Percentiles rank a stretch among this genome's conserved stretches.
phyloP scores from a whole-genome alignment of 1,284 basidiomycete genomes.

The Kwoniella shivajii region DNA sequence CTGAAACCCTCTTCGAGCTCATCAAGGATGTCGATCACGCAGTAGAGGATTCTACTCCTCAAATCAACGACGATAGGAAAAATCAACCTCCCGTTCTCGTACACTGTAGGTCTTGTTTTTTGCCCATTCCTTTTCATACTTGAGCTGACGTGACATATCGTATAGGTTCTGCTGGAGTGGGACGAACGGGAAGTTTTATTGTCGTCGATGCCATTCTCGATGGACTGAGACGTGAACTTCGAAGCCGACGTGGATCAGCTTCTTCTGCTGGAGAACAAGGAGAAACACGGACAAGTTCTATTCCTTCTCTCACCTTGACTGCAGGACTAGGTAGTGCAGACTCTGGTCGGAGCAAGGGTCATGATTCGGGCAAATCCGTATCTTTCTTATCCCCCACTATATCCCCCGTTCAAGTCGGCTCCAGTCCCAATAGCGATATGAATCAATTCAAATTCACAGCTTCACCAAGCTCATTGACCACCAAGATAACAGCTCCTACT shows the following conservation, averaged over 20 bases:
- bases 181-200: conserved; percentile 88
- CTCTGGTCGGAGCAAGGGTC: background rate
- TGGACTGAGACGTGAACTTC: conserved; percentile 65
- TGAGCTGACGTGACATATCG: no score
- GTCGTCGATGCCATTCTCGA: conserved; percentile 83
- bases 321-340: background rate
- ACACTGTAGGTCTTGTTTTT: conserved; percentile 41
- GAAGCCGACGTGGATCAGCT: background rate
- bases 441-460: background rate
- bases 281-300: background rate
- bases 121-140: conserved; percentile 57
- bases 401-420: background rate
- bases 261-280: background rate
- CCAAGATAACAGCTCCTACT: background rate
- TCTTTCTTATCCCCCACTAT: conserved; percentile 10
- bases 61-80: conserved; percentile 27
- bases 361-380: conserved; percentile 11
- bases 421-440: background rate
- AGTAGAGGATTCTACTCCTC: conserved; percentile 61
- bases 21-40: conserved; percentile 63
- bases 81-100: conserved; percentile 52
- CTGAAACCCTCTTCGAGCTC: conserved; percentile 70
- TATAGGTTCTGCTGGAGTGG: conserved; percentile 88
- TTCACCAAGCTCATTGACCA: conserved; percentile 1
- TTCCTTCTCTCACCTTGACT: background rate